Conservation (phyloP, 495 filamentous ascomycete species). For the Hyaloscypha finlandica region DNA sequence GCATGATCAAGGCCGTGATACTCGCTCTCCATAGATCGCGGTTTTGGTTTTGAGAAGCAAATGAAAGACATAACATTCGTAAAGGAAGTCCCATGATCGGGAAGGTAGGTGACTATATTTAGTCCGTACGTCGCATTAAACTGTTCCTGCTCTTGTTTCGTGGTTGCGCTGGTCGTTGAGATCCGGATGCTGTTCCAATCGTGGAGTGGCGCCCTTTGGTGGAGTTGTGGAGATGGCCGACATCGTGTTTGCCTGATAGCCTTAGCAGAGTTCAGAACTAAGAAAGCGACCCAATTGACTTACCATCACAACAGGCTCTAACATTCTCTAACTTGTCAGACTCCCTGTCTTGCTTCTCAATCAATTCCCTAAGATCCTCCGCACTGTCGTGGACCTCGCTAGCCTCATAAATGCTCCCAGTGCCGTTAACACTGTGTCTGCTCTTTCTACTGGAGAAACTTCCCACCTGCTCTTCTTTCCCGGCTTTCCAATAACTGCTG, state of each 20-base stretch:
- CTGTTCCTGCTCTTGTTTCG: constrained; percentile 23
- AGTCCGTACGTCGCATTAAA: constrained; percentile 25
- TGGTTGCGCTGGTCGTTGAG: constrained; percentile 3
- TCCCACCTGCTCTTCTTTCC: constrained; percentile 14
- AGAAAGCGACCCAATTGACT: constrained; percentile 42
- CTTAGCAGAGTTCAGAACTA: constrained; percentile 13
- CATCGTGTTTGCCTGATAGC: constrained; percentile 71
- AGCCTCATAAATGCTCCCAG: constrained; percentile 63
- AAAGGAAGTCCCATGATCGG: constrained; percentile 15
- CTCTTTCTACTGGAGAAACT: constrained; percentile 29
- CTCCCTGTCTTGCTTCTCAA: constrained; percentile 73
- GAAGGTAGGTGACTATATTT: constrained; percentile 3
- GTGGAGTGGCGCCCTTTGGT: constrained; percentile 40
- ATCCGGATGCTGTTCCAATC: constrained; percentile 9
- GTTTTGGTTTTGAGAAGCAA: constrained; percentile 13
- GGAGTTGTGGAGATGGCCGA: constrained; percentile 52
- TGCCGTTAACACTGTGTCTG: constrained; percentile 28
- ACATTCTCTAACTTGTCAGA: constrained; percentile 88
- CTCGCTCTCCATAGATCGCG: constrained; percentile 17
- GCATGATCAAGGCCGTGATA: constrained; percentile 17
- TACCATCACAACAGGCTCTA: constrained; percentile 95
- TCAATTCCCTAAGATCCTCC: constrained; percentile 75
- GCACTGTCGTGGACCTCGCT: constrained; percentile 73
- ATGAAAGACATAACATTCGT: constrained; percentile 24
- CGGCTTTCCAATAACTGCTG: constrained; percentile 36